Percentiles rank a stretch among this genome's conserved stretches.
phyloP scores from a whole-genome alignment of 2,329 filamentous ascomycete genomes.

The Stylonectria norvegica region DNA sequence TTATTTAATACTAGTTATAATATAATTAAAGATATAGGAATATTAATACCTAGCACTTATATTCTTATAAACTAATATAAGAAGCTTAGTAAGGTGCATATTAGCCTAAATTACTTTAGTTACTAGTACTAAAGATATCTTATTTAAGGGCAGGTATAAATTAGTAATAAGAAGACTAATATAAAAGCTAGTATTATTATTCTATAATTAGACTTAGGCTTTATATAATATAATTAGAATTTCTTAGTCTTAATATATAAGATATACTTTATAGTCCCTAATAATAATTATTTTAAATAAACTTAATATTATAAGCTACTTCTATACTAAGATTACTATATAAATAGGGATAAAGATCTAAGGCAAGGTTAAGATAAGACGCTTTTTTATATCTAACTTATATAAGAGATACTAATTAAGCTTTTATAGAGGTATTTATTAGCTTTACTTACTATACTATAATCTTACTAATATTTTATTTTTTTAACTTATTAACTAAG shows the following conservation, averaged over 20 bases:
- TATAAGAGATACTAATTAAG: conserved; percentile 7
- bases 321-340: no score
- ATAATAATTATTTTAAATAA: background rate
- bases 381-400: no score
- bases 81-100: no score
- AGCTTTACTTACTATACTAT: conserved; percentile 4
- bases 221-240: conserved; percentile 3
- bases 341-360: no score
- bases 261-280: background rate
- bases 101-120: no score
- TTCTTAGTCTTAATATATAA: conserved; percentile 6
- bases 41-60: no score
- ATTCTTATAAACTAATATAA: no score
- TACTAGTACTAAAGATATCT: no score
- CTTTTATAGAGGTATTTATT: conserved; percentile 5
- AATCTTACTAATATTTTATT: background rate
- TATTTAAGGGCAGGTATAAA: background rate
- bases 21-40: no score
- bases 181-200: background rate
- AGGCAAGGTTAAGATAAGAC: no score
- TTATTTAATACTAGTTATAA: no score
- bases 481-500: conserved; percentile 5
- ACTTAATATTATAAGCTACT: no score
- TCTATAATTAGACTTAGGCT: background rate
- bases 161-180: background rate